A percentile compares a stretch with the other conserved stretches of the same genome.
Conservation (phyloP, 345 rosid species). For the Euphorbia tirucalli region DNA sequence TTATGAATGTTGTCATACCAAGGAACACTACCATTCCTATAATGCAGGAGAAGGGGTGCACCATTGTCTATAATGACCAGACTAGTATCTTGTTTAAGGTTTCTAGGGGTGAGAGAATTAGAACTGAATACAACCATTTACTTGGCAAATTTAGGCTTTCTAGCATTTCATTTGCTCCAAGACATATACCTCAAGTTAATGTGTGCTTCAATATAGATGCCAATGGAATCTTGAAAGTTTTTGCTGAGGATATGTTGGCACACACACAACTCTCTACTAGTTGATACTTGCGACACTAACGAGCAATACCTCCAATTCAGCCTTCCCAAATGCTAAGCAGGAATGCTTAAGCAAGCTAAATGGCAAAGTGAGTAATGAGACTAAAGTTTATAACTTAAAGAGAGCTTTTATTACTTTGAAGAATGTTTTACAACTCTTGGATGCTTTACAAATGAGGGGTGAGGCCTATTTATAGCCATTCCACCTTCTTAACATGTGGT, state of each 20-base stretch:
- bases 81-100: slow-evolving; percentile 28
- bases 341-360: too few relatives aligned
- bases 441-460: too few relatives aligned
- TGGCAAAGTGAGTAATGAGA: too few relatives aligned
- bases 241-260: slow-evolving; percentile 28
- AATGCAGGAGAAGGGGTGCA: slow-evolving; percentile 27
- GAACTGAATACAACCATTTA: slow-evolving; percentile 29
- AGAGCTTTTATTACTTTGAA: too few relatives aligned
- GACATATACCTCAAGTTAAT: slow-evolving; percentile 31
- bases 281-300: too few relatives aligned
- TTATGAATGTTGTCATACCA: slow-evolving; percentile 27
- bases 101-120: slow-evolving; percentile 35
- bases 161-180: slow-evolving; percentile 31
- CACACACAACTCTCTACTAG: too few relatives aligned
- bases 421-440: too few relatives aligned
- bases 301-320: too few relatives aligned
- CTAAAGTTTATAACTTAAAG: too few relatives aligned
- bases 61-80: slow-evolving; percentile 27
- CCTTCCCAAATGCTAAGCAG: too few relatives aligned
- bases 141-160: slow-evolving; percentile 36
- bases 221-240: slow-evolving; percentile 26
- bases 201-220: slow-evolving; percentile 34
- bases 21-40: slow-evolving; percentile 36
- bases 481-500: too few relatives aligned
- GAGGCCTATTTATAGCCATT: too few relatives aligned